Evolutionary conservation across 2,329 filamentous ascomycete species (phyloP).

Genomic region (Claviceps paspali): DNA sequence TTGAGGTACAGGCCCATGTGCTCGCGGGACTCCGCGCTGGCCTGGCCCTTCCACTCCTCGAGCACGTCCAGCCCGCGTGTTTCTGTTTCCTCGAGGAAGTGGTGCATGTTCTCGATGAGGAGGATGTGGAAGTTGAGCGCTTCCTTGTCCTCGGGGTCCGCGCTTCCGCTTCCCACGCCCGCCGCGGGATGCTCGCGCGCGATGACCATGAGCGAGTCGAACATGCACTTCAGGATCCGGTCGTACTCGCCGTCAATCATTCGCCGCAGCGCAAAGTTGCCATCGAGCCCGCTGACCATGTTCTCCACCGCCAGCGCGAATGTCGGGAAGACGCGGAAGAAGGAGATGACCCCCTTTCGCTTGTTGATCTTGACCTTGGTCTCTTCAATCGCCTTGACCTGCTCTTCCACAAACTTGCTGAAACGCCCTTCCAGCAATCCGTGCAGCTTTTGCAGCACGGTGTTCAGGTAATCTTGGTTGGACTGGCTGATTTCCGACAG

Average conservation of each 20-base stretch:
- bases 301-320: conserved; percentile 76
- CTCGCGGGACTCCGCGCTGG: conserved; percentile 63
- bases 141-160: conserved; percentile 76
- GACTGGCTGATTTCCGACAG: conserved; percentile 68
- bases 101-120: conserved; percentile 97
- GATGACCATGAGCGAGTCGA: conserved; percentile 91
- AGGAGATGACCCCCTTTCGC: conserved; percentile 88
- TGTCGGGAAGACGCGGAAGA: conserved; percentile 83
- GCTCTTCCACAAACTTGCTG: conserved; percentile 81
- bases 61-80: conserved; percentile 58
- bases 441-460: conserved; percentile 65
- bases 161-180: conserved; percentile 25
- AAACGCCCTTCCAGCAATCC: conserved; percentile 61
- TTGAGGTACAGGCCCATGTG: conserved; percentile 80
- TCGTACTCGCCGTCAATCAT: conserved; percentile 79
- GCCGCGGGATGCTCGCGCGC: conserved; percentile 52
- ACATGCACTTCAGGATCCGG: conserved; percentile 87
- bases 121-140: conserved; percentile 94
- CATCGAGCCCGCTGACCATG: conserved; percentile 50
- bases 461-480: conserved; percentile 82
- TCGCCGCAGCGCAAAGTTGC: conserved; percentile 48
- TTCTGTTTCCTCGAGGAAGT: conserved; percentile 86
- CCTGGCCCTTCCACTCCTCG: conserved; percentile 68
- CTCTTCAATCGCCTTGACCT: conserved; percentile 89
- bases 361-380: conserved; percentile 99